Base-by-base conservation (phyloP, 2,329 filamentous ascomycete genomes). In the Zasmidium angulare region DNA sequence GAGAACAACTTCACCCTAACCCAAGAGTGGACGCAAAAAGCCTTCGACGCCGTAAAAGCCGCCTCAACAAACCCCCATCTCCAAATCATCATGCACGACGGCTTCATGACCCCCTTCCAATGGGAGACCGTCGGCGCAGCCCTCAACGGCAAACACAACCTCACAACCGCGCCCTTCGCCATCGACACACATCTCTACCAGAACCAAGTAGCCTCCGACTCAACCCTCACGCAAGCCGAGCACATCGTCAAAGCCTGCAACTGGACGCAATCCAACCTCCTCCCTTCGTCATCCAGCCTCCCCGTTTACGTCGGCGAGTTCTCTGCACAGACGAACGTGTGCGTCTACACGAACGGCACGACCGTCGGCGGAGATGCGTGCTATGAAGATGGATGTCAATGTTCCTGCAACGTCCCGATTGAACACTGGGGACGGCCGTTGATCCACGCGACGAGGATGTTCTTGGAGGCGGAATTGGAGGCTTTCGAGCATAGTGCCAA, bases 151-250 rank as follows among this genome's bases (percentile, higher is more conserved):
- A 67, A 73, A 31, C 64, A 66, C 0, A 48, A 24, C 3, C 56
- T 48, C 4, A 19, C 55, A 22, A 65, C 69, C 4, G 63, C 74
- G 46, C 61, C 68, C 36, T 78, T 79, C 56, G 76, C 74, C 40
- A 64, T 80, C 46, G 78, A 79, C 56, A 74, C 72, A 0, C 78
- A 79, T 56, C 74, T 79, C 52, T 80, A 79, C 63, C 77, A 80
- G 64, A 75, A 79, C 60, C 75, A 76, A 59, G 73, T 70, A 3
- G 61, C 70, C 2, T 68, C 56, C 3, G 74, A 78, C 61, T 71
- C 74, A 10, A 55, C 62, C 3, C 71, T 76, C 43, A 75, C 70
- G 11, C 76, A 78, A 40, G 71, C 68, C 12, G 62, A 75, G 22
- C 78, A 80, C 63, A 73, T 79, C 36, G 63, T 67, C 48, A 73